Conservation (phyloP, 805 yeast species). For the Metschnikowia matae region DNA sequence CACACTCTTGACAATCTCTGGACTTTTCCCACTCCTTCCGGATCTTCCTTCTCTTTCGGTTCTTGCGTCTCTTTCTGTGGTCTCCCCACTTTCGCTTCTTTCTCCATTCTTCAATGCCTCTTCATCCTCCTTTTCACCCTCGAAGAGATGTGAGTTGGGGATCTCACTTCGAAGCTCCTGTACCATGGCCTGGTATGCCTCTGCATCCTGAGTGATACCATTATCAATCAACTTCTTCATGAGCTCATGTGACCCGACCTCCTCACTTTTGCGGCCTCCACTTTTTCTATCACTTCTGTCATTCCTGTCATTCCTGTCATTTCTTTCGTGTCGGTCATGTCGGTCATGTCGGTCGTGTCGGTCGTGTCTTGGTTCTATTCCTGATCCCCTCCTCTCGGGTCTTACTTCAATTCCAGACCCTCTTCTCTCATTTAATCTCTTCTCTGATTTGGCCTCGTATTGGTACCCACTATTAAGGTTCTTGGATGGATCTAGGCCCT, state of each 20-base stretch:
- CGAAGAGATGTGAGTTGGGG: slow-evolving; percentile 34
- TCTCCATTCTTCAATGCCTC: slow-evolving; percentile 4
- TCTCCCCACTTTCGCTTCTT: neutral
- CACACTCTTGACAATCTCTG: too few species aligned
- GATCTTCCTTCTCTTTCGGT: too few species aligned
- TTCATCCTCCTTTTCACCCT: slow-evolving; percentile 30
- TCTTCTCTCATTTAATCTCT: neutral
- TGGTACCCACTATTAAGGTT: slow-evolving; percentile 37
- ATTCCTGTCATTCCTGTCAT: neutral
- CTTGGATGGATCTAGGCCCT: slow-evolving; percentile 40
- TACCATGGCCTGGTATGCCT: slow-evolving; percentile 28
- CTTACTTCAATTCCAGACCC: neutral
- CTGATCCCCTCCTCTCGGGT: neutral
- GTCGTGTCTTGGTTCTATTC: neutral
- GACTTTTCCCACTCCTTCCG: too few species aligned
- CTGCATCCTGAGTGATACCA: slow-evolving; percentile 29
- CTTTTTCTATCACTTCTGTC: neutral
- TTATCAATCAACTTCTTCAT: slow-evolving; percentile 35
- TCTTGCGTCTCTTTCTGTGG: too few species aligned
- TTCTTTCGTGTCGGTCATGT: too few species aligned
- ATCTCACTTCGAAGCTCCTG: slow-evolving; percentile 32
- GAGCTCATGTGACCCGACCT: slow-evolving; percentile 19
- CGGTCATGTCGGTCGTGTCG: too few species aligned
- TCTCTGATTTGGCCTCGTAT: slow-evolving; percentile 19
- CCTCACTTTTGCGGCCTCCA: neutral